phyloP scores from a whole-genome alignment of 345 rosid species.

The Rhodamnia rubescens region DNA sequence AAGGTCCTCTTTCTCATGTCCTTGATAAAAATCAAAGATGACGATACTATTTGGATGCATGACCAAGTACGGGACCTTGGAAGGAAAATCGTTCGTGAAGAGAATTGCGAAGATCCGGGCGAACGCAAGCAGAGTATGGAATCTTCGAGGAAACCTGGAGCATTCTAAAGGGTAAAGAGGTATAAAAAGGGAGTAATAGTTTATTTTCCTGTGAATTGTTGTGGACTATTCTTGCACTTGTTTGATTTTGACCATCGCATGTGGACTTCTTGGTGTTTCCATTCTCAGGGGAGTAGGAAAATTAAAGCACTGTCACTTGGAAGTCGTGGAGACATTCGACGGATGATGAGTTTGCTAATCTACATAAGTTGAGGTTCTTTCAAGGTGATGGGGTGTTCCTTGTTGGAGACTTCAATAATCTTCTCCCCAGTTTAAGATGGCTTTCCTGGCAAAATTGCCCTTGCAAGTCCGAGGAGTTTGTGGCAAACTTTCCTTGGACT shows the following conservation, averaged over 20 bases:
- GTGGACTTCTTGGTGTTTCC: neutral
- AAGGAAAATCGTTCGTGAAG: too few relatives aligned
- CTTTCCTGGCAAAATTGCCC: neutral
- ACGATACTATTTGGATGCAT: too few relatives aligned
- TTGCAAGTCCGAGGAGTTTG: neutral
- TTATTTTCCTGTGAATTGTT: neutral
- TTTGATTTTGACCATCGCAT: neutral
- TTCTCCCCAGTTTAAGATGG: neutral
- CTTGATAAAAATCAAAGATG: too few relatives aligned
- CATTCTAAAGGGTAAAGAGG: neutral
- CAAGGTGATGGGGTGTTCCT: neutral
- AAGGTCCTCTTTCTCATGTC: too few relatives aligned
- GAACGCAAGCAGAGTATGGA: neutral
- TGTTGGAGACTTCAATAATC: neutral
- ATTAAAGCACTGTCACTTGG: neutral
- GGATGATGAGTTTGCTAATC: neutral
- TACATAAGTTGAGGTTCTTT: neutral
- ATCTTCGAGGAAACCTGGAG: rapidly evolving
- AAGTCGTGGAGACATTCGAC: neutral
- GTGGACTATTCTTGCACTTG: neutral
- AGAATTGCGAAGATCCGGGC: too few relatives aligned
- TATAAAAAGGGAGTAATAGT: too few relatives aligned
- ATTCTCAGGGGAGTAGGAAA: neutral
- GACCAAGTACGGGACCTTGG: too few relatives aligned
- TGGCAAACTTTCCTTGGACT: neutral